These are phyloP conservation scores for Candida piceae DNA, from an alignment of 805 yeast genomes.

Conservation along the genomic window DNA sequence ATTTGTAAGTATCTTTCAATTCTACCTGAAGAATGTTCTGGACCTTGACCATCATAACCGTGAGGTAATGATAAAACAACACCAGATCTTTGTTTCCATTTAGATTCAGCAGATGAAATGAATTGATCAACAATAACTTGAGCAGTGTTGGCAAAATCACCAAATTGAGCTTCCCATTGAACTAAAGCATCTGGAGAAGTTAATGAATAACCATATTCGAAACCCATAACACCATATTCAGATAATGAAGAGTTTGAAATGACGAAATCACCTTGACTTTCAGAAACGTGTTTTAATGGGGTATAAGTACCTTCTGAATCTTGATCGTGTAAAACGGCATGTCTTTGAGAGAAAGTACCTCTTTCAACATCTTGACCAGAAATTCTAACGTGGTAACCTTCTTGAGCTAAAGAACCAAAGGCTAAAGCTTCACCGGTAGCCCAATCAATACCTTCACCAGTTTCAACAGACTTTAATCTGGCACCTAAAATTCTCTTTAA, in stretches of 20 bases:
- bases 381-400: constrained; percentile 94
- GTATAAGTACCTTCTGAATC: constrained; percentile 74
- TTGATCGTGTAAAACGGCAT: constrained; percentile 97
- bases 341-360: constrained; percentile 99
- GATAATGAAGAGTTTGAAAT: constrained; percentile 94
- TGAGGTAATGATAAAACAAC: constrained; percentile 93
- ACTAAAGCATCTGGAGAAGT: constrained; percentile 96
- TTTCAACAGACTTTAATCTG: constrained; percentile 76
- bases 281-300: constrained; percentile 77
- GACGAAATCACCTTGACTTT: constrained; percentile 78
- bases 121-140: constrained; percentile 97
- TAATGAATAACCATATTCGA: constrained; percentile 97
- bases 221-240: constrained; percentile 99
- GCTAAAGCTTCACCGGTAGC: constrained; percentile 99
- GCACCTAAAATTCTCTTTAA: constrained; percentile 87
- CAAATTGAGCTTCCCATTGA: constrained; percentile 99
- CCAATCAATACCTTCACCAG: constrained; percentile 97
- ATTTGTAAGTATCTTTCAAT: constrained; percentile 93
- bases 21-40: constrained; percentile 98
- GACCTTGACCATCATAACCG: constrained; percentile 99
- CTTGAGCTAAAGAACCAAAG: constrained; percentile 84
- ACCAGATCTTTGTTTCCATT: constrained; percentile 99
- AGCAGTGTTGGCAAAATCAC: constrained; percentile 99
- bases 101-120: constrained; percentile 92
- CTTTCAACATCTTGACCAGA: constrained; percentile 99